Base-by-base conservation (phyloP, 2,329 filamentous ascomycete species). In the Botrytis paeoniae region DNA sequence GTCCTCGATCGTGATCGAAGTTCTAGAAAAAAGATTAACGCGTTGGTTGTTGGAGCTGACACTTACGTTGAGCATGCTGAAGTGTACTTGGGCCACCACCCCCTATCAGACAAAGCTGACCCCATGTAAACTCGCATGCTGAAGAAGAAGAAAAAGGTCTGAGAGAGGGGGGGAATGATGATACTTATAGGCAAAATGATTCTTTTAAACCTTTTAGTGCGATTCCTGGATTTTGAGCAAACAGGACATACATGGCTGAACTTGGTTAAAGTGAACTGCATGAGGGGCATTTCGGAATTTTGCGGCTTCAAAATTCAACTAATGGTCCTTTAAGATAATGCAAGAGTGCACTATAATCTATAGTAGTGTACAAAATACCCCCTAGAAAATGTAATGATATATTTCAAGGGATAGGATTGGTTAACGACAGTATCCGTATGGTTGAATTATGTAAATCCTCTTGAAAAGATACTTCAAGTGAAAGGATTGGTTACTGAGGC, bases 1-100 rank as follows among this genome's bases (percentile, higher is more conserved):
- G 59, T 25, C 22, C 10, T 61, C 32, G 32, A 16, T 61, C 18
- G 59, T 25, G 25, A 25, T 61, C 59, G 59, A 37, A 61, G 16
- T 61, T 37, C 35, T 39, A 14, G 8, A 61, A 1, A 25, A 22
- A 9, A 61, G 7, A 25, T 61, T 39, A 51, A 14, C 22, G 25
- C 10, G 22, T 10, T 0, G 35, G 6, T 16, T 0, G 5, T n/a
- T 9, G 1, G 12, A 16, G 6, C 6, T 0, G 12, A 16, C 1
- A 61, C 59, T 61, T 37, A 61, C 59, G 3, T 25, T 61, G 22
- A n/a, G 25, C 59, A 61, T 54, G 48, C 22, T 39, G 59, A 37
- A 37, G 35, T 37, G 6, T 25, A 22, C 59, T n/a, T 37, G 35
- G 25, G 59, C 59, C 59, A 61, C 59, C 35, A 61, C 59, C 59